Evolutionary conservation across 139 green algal species (phyloP).

Genomic region (Closterium sp.): DNA sequence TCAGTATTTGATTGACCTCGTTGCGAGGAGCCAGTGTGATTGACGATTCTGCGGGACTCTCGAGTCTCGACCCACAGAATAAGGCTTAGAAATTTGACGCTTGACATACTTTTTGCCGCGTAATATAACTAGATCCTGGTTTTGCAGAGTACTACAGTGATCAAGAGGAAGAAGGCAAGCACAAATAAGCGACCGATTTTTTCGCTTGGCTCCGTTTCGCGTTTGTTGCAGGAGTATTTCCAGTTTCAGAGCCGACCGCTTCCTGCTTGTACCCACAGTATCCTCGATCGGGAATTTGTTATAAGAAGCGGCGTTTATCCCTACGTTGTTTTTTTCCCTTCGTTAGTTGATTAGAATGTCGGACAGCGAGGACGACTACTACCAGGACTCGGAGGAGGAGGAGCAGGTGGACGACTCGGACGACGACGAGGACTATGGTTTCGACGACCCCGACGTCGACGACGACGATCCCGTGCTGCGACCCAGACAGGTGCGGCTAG

Average conservation of each 20-base stretch:
- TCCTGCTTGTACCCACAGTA: background rate
- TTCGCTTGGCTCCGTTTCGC: background rate
- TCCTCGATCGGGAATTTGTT: background rate
- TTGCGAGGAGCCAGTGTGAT: background rate
- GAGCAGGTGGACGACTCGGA: constrained; percentile 1
- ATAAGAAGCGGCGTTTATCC: background rate
- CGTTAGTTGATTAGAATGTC: background rate
- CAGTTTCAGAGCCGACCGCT: background rate
- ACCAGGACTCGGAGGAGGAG: background rate
- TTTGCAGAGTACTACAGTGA: background rate
- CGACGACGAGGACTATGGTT: constrained; percentile 18
- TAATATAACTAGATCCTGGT: background rate
- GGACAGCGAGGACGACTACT: background rate
- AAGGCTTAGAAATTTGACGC: background rate
- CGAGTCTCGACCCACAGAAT: background rate
- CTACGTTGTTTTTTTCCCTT: too few species aligned
- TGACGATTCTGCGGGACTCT: background rate
- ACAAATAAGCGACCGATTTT: background rate
- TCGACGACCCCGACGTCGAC: background rate
- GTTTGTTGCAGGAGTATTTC: background rate
- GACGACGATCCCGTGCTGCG: constrained; percentile 3
- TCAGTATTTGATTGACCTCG: background rate
- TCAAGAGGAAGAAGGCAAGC: background rate
- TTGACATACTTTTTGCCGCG: background rate
- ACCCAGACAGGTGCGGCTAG: background rate